Conservation (phyloP, 108 stramenopile species). For the Cyclotella atomus region DNA sequence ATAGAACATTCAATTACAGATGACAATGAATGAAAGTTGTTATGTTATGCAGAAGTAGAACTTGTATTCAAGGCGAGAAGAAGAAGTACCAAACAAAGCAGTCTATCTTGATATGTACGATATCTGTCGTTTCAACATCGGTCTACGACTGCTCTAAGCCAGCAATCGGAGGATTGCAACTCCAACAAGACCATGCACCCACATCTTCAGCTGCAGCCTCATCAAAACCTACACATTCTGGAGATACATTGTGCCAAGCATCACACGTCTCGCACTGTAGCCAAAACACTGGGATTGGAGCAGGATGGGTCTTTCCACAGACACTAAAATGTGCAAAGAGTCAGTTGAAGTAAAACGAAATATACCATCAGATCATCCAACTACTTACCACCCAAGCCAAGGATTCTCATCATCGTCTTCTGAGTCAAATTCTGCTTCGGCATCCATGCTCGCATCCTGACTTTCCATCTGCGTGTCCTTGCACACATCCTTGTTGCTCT, state of each 20-base stretch:
- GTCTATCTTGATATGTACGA: too few species aligned
- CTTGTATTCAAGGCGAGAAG: too few species aligned
- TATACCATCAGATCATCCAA: neutral
- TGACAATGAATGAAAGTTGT: too few species aligned
- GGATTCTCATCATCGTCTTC: slow-evolving; percentile 60
- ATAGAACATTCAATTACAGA: too few species aligned
- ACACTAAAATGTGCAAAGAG: slow-evolving; percentile 17
- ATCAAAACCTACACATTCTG: slow-evolving; percentile 68
- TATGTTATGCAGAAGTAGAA: too few species aligned
- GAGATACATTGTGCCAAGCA: slow-evolving; percentile 72
- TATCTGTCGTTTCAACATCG: too few species aligned
- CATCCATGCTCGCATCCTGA: slow-evolving; percentile 9
- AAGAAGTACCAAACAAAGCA: too few species aligned
- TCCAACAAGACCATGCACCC: slow-evolving; percentile 44
- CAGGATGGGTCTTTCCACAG: slow-evolving; percentile 63
- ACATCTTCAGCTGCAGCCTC: slow-evolving; percentile 51
- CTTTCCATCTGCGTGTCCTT: neutral
- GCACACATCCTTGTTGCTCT: neutral
- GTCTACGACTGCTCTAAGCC: slow-evolving; percentile 17
- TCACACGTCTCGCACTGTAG: slow-evolving; percentile 77
- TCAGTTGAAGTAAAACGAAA: too few species aligned
- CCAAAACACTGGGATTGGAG: slow-evolving; percentile 66
- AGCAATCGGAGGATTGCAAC: slow-evolving; percentile 38
- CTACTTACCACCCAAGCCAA: slow-evolving; percentile 63
- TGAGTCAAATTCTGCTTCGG: too few species aligned